These are phyloP conservation scores for Atkinsonella texensis DNA, from an alignment of 2,329 filamentous ascomycete genomes.

Conservation along the genomic window DNA sequence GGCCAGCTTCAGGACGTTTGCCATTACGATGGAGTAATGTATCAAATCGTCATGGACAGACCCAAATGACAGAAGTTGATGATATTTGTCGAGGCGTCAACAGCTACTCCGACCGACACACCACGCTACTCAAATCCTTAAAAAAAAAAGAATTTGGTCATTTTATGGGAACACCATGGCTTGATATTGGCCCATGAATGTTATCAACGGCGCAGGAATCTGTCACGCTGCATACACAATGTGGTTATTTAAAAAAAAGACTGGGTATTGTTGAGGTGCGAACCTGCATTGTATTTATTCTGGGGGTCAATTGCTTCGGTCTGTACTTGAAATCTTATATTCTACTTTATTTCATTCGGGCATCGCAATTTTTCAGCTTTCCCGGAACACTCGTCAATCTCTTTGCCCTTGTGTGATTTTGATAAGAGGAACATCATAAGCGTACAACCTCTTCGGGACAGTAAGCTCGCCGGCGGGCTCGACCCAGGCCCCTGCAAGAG, in stretches of 20 bases:
- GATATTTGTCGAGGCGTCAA: no score
- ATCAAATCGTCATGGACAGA: no score
- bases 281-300: conserved; percentile 9
- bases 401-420: no score
- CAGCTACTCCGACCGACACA: no score
- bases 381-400: no score
- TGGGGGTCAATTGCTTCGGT: not conserved
- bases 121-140: not conserved
- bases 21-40: no score
- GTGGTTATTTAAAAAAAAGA: conserved; percentile 12
- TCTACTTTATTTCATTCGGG: not conserved
- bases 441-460: not conserved
- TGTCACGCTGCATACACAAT: conserved; percentile 10
- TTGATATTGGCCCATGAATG: not conserved
- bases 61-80: no score
- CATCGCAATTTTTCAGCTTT: no score
- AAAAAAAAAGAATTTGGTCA: not conserved
- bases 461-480: not conserved
- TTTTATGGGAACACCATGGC: not conserved
- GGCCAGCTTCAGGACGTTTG: not conserved
- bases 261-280: conserved; percentile 13
- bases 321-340: not conserved
- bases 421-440: no score
- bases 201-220: conserved; percentile 6
- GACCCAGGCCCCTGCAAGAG: no score